A percentile compares a stretch with the other conserved stretches of the same genome.
phyloP scores from a whole-genome alignment of 371 early-diverging fungal species.

The Mucor piriformis region DNA sequence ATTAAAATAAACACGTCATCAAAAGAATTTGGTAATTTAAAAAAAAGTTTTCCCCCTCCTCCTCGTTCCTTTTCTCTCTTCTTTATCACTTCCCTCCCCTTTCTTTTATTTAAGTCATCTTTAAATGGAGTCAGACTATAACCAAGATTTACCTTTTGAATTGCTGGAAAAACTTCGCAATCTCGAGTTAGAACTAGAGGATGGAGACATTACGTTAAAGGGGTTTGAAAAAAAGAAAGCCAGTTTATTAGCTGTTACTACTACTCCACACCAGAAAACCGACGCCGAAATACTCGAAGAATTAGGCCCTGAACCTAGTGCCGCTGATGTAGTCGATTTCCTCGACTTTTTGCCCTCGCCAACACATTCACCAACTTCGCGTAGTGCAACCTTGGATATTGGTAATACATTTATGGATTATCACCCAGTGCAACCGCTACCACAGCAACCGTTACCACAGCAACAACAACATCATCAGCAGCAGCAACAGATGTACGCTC shows the following conservation, averaged over 20 bases:
- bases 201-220: slow-evolving; percentile 74
- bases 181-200: slow-evolving; percentile 63
- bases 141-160: slow-evolving; percentile 49
- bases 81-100: neutral
- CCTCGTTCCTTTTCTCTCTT: neutral
- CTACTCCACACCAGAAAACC: slow-evolving; percentile 13
- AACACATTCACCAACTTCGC: slow-evolving; percentile 41
- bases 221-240: slow-evolving; percentile 68
- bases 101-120: neutral
- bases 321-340: slow-evolving; percentile 56
- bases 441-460: slow-evolving; percentile 7
- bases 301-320: slow-evolving; percentile 53
- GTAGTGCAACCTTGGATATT: slow-evolving; percentile 17
- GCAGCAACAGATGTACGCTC: neutral
- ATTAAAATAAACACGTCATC: neutral
- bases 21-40: neutral
- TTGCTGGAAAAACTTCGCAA: slow-evolving; percentile 54
- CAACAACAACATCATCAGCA: slow-evolving; percentile 9
- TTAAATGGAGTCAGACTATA: slow-evolving; percentile 31
- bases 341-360: slow-evolving; percentile 55
- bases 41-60: neutral
- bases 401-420: slow-evolving; percentile 32
- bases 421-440: slow-evolving; percentile 18
- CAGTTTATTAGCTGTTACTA: slow-evolving; percentile 32
- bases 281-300: slow-evolving; percentile 25